Evolutionary conservation across 2,329 filamentous ascomycete species (phyloP).

Genomic region (Monilinia polystroma): DNA sequence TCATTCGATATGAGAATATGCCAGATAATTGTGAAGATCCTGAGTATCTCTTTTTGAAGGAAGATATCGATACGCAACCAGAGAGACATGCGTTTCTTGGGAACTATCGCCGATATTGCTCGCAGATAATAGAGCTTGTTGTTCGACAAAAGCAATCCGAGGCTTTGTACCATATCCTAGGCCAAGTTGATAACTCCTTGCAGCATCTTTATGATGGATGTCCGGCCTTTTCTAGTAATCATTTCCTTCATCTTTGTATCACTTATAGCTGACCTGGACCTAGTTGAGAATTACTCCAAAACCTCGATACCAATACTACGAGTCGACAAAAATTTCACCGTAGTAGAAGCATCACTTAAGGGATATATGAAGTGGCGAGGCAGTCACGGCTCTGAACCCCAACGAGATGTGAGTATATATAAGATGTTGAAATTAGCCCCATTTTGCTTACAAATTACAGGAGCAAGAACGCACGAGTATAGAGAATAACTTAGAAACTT

Average conservation of each 20-base stretch:
- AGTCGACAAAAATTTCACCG: constrained; percentile 85
- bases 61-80: constrained; percentile 92
- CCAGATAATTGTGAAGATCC: constrained; percentile 79
- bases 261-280: constrained; percentile 20
- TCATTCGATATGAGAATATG: constrained; percentile 84
- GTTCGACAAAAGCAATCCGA: constrained; percentile 79
- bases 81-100: constrained; percentile 93
- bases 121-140: constrained; percentile 81
- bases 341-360: constrained; percentile 84
- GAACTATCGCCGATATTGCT: constrained; percentile 91
- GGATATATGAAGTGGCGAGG: constrained; percentile 80
- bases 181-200: constrained; percentile 70
- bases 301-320: constrained; percentile 70
- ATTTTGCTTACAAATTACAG: constrained; percentile 28
- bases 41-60: constrained; percentile 77
- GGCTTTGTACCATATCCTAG: constrained; percentile 83
- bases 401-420: constrained; percentile 42
- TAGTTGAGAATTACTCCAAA: constrained; percentile 61
- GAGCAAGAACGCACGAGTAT: constrained; percentile 56
- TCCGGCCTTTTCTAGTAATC: constrained; percentile 63
- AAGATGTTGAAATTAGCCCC: constrained; percentile 24
- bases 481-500: constrained; percentile 64
- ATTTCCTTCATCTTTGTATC: constrained; percentile 23
- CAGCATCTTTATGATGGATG: constrained; percentile 72
- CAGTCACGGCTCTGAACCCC: constrained; percentile 50